Base-by-base conservation (phyloP, 2,329 filamentous ascomycete genomes). In the Myriangium duriaei region DNA sequence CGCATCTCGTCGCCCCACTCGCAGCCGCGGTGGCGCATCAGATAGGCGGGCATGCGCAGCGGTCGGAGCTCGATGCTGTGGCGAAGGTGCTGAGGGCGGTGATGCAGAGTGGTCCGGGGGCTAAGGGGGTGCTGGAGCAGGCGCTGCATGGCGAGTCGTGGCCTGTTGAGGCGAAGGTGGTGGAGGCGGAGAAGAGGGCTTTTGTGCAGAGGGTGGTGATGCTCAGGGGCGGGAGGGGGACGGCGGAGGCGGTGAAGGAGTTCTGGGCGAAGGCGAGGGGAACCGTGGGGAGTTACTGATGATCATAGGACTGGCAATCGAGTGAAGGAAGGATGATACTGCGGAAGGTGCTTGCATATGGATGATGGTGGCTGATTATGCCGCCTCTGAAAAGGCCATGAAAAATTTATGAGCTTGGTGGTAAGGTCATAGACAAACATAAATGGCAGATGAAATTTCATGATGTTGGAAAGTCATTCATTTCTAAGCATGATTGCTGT, bases 1-100 rank as follows among this genome's bases (percentile, higher is more conserved):
- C 62, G 5, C 71, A 73, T 36, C 64, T 82, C 5, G 78, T 79
- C 0, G 76, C 76, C 0, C 55, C 70, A 12, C 56, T 84, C n/a
- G 61, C 70, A 4, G 64, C 68, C 40, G 69, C 71, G 0, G 60
- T 85, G 15, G 63, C 79, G 2, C 65, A 69, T 41, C 81, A 83
- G 42, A 68, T 85, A 24, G 73, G 75, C 4, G 81, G 81, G 1
- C 71, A 72, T 39, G 79, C 76, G 3, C 70, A 75, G 2, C 71
- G 81, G 28, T 82, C 76, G 47, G 81, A 87, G 50, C 63, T 87
- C 0, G 80, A 85, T 48, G 76, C 71, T 47, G 59, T 86, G 4
- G 71, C 71, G 39, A 79, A 83, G 42, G 80, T 79, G 2, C 61
- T 86, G 4, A 82, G 79, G 58, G 81, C 76, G 51, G 62, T 86